Percentiles rank a stretch among this genome's conserved stretches.
Evolutionary conservation across 208 protist genomes (phyloP).

Genomic region (Acanthamoeba sp.): DNA sequence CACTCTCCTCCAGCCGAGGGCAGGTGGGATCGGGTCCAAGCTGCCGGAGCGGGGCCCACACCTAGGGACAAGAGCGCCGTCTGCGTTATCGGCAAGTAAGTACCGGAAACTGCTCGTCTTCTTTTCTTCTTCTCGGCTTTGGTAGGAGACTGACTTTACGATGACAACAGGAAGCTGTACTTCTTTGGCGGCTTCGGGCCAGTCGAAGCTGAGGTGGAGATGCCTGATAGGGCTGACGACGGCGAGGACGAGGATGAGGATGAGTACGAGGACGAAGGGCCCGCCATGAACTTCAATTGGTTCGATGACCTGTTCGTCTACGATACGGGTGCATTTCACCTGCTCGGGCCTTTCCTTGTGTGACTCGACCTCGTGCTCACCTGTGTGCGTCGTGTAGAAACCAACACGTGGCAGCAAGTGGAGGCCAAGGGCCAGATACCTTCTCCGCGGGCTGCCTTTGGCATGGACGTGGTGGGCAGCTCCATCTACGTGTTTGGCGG

Average conservation of each 20-base stretch:
- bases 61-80: neutral
- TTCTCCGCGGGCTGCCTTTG: neutral
- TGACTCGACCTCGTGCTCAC: no score
- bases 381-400: neutral
- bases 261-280: neutral
- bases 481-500: conserved; percentile 40
- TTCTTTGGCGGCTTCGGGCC: conserved; percentile 33
- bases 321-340: neutral
- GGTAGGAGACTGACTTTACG: neutral
- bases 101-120: neutral
- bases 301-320: conserved; percentile 22
- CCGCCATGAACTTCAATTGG: neutral
- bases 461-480: neutral
- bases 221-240: neutral
- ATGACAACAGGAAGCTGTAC: conserved; percentile 15
- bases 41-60: neutral
- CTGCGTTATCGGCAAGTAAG: conserved; percentile 33
- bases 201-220: neutral
- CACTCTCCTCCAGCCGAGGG: neutral
- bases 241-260: conserved; percentile 6
- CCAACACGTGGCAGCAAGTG: neutral
- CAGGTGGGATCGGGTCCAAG: neutral
- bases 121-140: no score
- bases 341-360: neutral
- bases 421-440: neutral